These are phyloP conservation scores for Begonia loranthoides DNA, from an alignment of 306 rosid genomes.

Conservation along the genomic window DNA sequence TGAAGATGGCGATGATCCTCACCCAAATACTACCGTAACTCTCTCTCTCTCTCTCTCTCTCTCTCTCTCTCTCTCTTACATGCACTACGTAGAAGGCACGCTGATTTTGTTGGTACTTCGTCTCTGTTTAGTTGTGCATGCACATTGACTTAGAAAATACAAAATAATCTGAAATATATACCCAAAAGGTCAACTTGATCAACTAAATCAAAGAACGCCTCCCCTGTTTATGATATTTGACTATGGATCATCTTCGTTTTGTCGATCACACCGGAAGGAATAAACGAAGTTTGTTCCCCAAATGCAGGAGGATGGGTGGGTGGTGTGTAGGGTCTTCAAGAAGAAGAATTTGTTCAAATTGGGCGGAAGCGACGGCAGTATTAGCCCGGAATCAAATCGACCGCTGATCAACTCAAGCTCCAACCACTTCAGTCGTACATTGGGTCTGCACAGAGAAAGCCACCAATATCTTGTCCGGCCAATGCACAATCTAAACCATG, in stretches of 20 bases:
- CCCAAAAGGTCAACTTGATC: too few species aligned
- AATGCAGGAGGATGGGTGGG: slow-evolving; percentile 95
- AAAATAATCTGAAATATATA: too few species aligned
- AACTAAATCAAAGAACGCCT: not conserved
- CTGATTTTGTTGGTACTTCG: too few species aligned
- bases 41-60: not conserved
- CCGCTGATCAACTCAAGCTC: slow-evolving; percentile 28
- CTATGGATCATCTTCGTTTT: not conserved
- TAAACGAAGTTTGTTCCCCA: too few species aligned
- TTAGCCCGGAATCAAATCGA: slow-evolving; percentile 30
- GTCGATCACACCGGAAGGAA: too few species aligned
- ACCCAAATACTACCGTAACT: slow-evolving; percentile 25
- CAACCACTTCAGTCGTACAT: slow-evolving; percentile 23
- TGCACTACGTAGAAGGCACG: not conserved
- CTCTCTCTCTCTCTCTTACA: not conserved
- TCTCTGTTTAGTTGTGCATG: too few species aligned
- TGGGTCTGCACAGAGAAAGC: slow-evolving; percentile 32
- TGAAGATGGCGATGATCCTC: slow-evolving; percentile 59
- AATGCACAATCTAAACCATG: slow-evolving; percentile 18
- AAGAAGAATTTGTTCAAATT: slow-evolving; percentile 87
- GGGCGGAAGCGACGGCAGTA: slow-evolving; percentile 36
- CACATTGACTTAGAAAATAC: too few species aligned
- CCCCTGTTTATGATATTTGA: not conserved
- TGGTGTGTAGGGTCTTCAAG: slow-evolving; percentile 87
- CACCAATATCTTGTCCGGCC: slow-evolving; percentile 33